Evolutionary conservation across 192 early-diverging fungal species (phyloP).

Genomic region (Rhizoclosmatium globosum): DNA sequence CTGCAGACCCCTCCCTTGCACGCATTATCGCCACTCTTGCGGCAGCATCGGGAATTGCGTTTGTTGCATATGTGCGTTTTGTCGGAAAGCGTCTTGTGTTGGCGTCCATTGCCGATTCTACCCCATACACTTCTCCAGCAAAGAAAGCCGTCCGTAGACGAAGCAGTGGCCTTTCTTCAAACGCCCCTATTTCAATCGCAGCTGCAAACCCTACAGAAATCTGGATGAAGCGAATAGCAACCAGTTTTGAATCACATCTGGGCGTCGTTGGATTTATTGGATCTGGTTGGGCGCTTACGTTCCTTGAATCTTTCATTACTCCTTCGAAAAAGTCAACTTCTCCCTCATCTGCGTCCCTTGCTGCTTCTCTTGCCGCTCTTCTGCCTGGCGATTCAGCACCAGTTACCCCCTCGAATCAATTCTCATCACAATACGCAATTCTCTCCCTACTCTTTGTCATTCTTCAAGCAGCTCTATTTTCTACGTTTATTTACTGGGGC

Average conservation of each 20-base stretch:
- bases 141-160: neutral
- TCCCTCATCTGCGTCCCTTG: neutral
- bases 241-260: slow-evolving; percentile 16
- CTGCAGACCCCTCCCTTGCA: neutral
- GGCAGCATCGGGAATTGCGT: neutral
- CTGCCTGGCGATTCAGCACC: neutral
- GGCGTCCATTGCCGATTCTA: neutral
- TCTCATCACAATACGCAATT: neutral
- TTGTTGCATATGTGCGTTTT: neutral
- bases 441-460: neutral
- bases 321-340: neutral
- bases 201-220: neutral
- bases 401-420: neutral
- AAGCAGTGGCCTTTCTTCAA: neutral
- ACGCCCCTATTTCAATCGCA: neutral
- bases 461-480: neutral
- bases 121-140: neutral
- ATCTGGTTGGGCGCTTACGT: neutral
- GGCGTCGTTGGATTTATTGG: slow-evolving; percentile 6
- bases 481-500: slow-evolving; percentile 19
- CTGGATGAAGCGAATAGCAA: neutral
- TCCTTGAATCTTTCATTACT: slow-evolving; percentile 2
- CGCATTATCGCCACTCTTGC: neutral
- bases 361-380: neutral
- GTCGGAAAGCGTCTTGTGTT: neutral